Evolutionary conservation across 805 yeast genomes (phyloP).

Genomic region (Starmerella vaccinii): DNA sequence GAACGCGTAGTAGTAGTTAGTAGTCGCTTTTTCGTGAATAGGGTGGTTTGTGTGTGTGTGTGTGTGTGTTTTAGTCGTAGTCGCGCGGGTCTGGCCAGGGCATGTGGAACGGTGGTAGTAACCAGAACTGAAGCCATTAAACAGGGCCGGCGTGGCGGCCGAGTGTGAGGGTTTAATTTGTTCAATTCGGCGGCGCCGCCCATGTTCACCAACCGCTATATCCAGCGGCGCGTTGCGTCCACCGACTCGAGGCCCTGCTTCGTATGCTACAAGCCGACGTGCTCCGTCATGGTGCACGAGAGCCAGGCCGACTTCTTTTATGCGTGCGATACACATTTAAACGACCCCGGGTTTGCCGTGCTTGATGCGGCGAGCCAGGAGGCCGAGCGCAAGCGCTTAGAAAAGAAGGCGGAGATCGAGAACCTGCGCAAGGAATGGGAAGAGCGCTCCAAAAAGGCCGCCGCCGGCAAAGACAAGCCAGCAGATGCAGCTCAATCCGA

Average conservation of each 20-base stretch:
- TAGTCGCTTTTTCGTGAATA: too few species aligned
- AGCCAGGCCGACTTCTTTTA: conserved; percentile 44
- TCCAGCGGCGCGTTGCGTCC: conserved; percentile 39
- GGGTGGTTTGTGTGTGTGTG: too few species aligned
- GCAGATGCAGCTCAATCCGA: background rate
- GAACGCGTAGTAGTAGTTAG: too few species aligned
- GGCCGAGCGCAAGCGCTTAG: conserved; percentile 17
- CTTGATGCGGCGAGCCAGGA: conserved; percentile 34
- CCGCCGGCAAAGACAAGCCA: background rate
- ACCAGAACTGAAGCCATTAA: too few species aligned
- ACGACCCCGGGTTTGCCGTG: conserved; percentile 41
- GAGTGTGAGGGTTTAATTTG: too few species aligned
- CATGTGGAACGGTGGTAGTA: too few species aligned
- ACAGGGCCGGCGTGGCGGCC: too few species aligned
- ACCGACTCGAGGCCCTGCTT: conserved; percentile 39
- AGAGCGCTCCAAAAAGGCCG: background rate
- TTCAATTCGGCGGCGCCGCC: background rate
- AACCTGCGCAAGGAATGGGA: conserved; percentile 29
- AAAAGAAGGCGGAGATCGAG: conserved; percentile 29
- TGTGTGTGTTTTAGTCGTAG: too few species aligned
- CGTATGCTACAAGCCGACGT: conserved; percentile 46
- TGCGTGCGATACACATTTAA: conserved; percentile 41
- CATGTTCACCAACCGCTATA: conserved; percentile 38
- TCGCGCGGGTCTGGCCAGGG: too few species aligned
- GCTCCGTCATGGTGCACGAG: conserved; percentile 39